Percentiles rank a stretch among this genome's conserved stretches.
phyloP scores from a whole-genome alignment of 768 basidiomycete genomes.

The Leccinum boreale region DNA sequence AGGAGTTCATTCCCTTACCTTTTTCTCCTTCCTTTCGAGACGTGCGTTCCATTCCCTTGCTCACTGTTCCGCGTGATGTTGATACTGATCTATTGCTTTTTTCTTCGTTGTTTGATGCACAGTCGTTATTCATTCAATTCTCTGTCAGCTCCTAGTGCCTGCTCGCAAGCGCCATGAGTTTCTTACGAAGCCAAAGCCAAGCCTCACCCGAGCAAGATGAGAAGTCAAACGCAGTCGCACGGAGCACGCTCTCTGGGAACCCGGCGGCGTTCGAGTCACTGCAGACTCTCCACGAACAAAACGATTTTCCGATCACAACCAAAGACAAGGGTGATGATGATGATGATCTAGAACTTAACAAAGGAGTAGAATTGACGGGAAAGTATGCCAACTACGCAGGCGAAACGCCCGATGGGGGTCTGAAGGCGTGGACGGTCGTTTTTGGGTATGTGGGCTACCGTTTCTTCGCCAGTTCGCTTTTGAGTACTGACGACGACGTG shows the following conservation, averaged over 20 bases:
- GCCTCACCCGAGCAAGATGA: neutral
- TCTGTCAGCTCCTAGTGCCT: neutral
- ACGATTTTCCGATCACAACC: neutral
- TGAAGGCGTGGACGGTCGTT: conserved; percentile 31
- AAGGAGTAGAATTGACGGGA: neutral
- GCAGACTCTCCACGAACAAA: conserved; percentile 12
- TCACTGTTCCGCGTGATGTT: neutral
- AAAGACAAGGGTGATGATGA: neutral
- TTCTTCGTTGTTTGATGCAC: neutral
- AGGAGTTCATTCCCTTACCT: neutral
- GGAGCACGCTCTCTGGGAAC: neutral
- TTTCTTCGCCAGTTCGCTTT: neutral
- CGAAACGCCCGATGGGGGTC: conserved; percentile 28
- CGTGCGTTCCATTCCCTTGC: neutral
- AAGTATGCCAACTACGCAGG: conserved; percentile 20
- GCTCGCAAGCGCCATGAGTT: neutral
- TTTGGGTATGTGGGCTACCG: conserved; percentile 18
- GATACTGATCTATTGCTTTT: neutral
- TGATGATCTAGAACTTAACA: conserved; percentile 5
- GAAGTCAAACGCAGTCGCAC: neutral
- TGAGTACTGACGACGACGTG: neutral
- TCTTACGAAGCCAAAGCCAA: neutral
- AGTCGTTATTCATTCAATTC: neutral
- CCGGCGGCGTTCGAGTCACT: neutral
- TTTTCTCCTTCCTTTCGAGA: neutral